Base-by-base conservation (phyloP, 2,329 filamentous ascomycete genomes). In the Fusarium sp. region DNA sequence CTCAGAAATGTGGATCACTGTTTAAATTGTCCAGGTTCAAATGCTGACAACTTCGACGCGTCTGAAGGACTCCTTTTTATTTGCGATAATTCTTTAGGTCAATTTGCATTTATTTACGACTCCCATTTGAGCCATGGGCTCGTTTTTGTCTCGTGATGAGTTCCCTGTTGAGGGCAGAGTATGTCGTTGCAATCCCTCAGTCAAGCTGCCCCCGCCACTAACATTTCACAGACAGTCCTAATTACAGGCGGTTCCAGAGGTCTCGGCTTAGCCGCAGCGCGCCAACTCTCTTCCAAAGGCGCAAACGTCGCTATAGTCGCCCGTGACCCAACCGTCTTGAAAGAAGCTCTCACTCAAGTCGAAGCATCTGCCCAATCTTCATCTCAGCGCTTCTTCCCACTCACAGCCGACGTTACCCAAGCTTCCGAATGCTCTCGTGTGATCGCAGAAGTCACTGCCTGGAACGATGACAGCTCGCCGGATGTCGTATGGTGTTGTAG, bases 401-500 rank as follows among this genome's bases (percentile, higher is more conserved):
- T 74, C 14, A 44, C 30, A 6, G 67, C 71, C 1, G 50, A 74
- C 20, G 71, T 65, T 17, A 74, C 67, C 2, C 58, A 55, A 32
- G 71, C 67, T 11, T 5, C 55, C 0, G 71, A 74, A n/a, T 74
- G 71, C 8, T 36, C 55, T 15, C 64, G 67, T 13, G 47, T 74
- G 3, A 48, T 74, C 18, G 38, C 71, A 3, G 38, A 74, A 42
- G 63, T 68, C 0, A 62, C 71, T 15, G 58, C 51, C 1, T 74
- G 71, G 71, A 74, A 74, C 8, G 36, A 69, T 18, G 55, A 47
- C 17, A 56, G 22, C 8, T 50, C 71, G 0, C 71, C 63, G 0
- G 71, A 59, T 28, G 8, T 74, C 5, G 71, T 74, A 3, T 74
- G 71, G 71, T 74, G 71, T 13, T 74, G 71, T 6, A 74, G 71